Percentiles rank a stretch among this genome's conserved stretches.
phyloP scores from a whole-genome alignment of 2,329 filamentous ascomycete species.

The Geosmithia putterillii region DNA sequence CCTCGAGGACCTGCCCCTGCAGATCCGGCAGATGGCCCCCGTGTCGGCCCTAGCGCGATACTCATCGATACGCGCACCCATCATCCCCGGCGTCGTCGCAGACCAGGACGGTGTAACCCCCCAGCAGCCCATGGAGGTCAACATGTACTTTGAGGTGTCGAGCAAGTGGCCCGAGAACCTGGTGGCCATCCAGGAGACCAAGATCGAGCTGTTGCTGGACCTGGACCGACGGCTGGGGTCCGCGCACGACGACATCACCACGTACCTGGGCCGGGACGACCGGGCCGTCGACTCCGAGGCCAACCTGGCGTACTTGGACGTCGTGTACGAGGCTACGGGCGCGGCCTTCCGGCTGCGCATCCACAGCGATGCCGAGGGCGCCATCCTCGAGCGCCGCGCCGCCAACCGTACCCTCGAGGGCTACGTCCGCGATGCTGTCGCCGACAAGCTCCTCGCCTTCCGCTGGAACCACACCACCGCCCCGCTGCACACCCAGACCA shows the following conservation, averaged over 20 bases:
- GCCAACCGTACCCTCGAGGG: constrained; percentile 60
- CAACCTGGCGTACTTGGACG: constrained; percentile 74
- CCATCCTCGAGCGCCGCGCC: constrained; percentile 64
- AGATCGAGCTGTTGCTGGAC: constrained; percentile 76
- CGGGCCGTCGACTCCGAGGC: constrained; percentile 46
- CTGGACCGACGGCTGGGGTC: constrained; percentile 60
- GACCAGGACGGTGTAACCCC: too few species aligned
- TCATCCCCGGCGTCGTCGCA: constrained; percentile 15
- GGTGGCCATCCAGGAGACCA: constrained; percentile 82
- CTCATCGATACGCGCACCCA: constrained; percentile 40
- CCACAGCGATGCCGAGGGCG: constrained; percentile 77
- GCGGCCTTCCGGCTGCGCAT: constrained; percentile 75
- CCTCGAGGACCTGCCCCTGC: constrained; percentile 76
- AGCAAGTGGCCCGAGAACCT: constrained; percentile 89
- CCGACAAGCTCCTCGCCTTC: constrained; percentile 56
- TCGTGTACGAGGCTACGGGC: constrained; percentile 54
- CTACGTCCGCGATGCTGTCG: constrained; percentile 54
- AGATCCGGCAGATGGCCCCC: constrained; percentile 67
- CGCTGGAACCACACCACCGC: constrained; percentile 60
- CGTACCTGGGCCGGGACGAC: constrained; percentile 73
- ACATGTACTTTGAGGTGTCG: constrained; percentile 88
- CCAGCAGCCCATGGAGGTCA: constrained; percentile 56
- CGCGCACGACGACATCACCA: constrained; percentile 45
- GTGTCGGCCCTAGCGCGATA: constrained; percentile 64
- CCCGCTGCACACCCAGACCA: constrained; percentile 69